Percentiles rank a stretch among this genome's conserved stretches.
These are phyloP conservation scores for Acacia melanoxylon DNA, from an alignment of 306 rosid species.

Conservation along the genomic window DNA sequence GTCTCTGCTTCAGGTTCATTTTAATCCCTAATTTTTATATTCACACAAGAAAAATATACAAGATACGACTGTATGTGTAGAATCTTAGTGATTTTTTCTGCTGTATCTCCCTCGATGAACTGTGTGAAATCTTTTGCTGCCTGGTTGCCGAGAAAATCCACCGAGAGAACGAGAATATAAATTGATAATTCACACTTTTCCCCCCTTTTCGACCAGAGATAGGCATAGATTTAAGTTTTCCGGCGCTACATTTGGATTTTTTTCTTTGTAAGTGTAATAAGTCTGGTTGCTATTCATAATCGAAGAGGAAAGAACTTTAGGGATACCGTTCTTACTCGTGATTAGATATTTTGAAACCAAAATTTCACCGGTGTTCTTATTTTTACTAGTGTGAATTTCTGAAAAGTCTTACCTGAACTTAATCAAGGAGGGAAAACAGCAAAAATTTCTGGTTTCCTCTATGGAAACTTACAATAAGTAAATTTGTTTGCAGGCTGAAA, in stretches of 20 bases:
- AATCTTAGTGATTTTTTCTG: not conserved
- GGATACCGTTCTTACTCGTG: not conserved
- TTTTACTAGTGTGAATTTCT: not conserved
- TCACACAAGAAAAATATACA: not conserved
- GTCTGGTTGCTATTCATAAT: not conserved
- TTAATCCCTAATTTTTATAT: not conserved
- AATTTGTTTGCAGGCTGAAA: slow-evolving; percentile 58
- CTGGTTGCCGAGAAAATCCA: slow-evolving; percentile 3
- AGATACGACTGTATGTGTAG: not conserved
- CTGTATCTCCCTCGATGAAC: not conserved
- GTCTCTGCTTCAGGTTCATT: slow-evolving; percentile 67
- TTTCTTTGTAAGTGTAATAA: not conserved
- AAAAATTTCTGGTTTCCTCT: not conserved
- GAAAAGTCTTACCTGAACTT: not conserved
- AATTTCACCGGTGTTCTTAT: not conserved
- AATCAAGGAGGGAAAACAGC: slow-evolving; percentile 12
- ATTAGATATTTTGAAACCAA: not conserved
- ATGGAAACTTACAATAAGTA: not conserved
- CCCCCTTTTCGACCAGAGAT: not conserved
- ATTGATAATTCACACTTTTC: not conserved
- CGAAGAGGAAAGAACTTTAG: not conserved
- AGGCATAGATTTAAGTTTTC: not conserved
- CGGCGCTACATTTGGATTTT: not conserved
- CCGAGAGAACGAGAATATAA: not conserved
- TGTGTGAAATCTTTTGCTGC: not conserved